Evolutionary conservation across 805 yeast genomes (phyloP).

Genomic region (Zygosaccharomyces kombuchaensis): DNA sequence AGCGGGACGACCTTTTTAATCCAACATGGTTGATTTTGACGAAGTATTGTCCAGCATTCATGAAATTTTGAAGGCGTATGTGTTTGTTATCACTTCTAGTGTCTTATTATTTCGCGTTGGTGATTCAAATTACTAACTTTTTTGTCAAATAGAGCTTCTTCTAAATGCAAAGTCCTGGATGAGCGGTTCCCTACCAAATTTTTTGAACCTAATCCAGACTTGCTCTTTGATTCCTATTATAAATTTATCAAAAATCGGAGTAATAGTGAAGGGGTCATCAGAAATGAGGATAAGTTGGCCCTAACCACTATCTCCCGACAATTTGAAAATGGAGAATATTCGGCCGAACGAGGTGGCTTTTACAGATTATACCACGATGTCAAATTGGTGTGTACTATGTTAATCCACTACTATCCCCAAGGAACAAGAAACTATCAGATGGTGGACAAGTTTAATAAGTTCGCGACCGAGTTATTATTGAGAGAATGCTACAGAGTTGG

Average conservation of each 20-base stretch:
- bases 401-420: slow-evolving; percentile 44
- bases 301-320: slow-evolving; percentile 43
- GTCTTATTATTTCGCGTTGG: not conserved
- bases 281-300: slow-evolving; percentile 23
- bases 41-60: slow-evolving; percentile 18
- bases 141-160: slow-evolving; percentile 21
- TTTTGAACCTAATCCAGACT: slow-evolving; percentile 42
- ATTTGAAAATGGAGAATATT: slow-evolving; percentile 39
- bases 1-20: not conserved
- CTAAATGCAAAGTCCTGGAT: slow-evolving; percentile 31
- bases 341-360: slow-evolving; percentile 35
- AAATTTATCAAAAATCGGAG: slow-evolving; percentile 33
- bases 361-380: slow-evolving; percentile 66
- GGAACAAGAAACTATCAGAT: slow-evolving; percentile 47
- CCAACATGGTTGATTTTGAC: slow-evolving; percentile 5
- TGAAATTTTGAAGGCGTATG: slow-evolving; percentile 24
- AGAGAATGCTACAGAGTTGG: slow-evolving; percentile 54
- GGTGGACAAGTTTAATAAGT: slow-evolving; percentile 60
- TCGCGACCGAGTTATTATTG: slow-evolving; percentile 56
- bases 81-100: not conserved
- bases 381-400: slow-evolving; percentile 48
- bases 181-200: slow-evolving; percentile 45
- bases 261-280: slow-evolving; percentile 19
- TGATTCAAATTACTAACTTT: slow-evolving; percentile 13
- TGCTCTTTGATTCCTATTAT: slow-evolving; percentile 42